Conservation (phyloP, 2,329 filamentous ascomycete genomes). For the Aspergillus terreus region DNA sequence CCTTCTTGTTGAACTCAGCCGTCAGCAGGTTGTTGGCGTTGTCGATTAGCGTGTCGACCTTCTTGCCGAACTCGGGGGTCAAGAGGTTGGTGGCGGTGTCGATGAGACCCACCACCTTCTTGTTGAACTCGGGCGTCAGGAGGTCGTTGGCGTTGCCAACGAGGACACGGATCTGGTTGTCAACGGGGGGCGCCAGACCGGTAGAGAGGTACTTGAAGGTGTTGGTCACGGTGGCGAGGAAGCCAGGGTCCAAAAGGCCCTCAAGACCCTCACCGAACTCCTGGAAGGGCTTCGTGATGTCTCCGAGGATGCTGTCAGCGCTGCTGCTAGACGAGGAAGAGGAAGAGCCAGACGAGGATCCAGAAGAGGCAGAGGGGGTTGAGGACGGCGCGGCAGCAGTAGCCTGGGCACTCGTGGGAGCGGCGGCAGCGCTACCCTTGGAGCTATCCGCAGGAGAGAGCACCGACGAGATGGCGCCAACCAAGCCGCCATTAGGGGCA, state of each 20-base stretch:
- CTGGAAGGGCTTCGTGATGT: conserved; percentile 7
- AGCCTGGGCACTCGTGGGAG: background rate
- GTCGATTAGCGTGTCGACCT: background rate
- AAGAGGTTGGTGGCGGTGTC: background rate
- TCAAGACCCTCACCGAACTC: conserved; percentile 10
- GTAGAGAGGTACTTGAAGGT: conserved; percentile 24
- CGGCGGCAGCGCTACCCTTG: background rate
- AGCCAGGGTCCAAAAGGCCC: conserved; percentile 17
- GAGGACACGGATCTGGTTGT: conserved; percentile 19
- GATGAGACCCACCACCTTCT: background rate
- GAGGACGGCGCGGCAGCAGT: background rate
- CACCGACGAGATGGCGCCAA: background rate
- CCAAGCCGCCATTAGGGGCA: background rate
- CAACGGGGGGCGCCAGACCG: conserved; percentile 21
- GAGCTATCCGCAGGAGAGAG: background rate
- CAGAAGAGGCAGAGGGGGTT: background rate
- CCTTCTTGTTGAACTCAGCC: background rate
- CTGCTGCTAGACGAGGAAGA: background rate
- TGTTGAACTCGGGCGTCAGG: conserved; percentile 14
- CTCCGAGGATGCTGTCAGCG: background rate
- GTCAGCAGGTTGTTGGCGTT: background rate
- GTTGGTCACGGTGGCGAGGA: conserved; percentile 16
- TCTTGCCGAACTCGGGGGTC: background rate
- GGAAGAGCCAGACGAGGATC: background rate
- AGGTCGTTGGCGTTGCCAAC: conserved; percentile 19